These are phyloP conservation scores for Ustilago trichophora DNA, from an alignment of 1,284 basidiomycete genomes.

Conservation along the genomic window DNA sequence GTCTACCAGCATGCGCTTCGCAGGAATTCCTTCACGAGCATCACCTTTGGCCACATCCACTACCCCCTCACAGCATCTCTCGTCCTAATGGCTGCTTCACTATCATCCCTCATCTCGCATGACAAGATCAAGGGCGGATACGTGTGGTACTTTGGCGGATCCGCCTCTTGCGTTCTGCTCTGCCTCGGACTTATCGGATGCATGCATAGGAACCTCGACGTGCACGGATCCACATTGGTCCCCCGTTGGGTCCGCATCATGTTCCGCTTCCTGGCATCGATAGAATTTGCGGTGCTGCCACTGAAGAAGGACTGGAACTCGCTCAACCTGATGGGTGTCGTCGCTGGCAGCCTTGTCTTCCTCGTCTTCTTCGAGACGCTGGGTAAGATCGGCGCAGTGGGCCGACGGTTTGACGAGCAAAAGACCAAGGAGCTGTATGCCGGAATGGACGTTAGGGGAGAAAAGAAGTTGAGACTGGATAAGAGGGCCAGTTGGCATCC, in stretches of 20 bases:
- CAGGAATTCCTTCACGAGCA: constrained; percentile 57
- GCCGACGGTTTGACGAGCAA: constrained; percentile 47
- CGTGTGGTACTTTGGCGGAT: constrained; percentile 60
- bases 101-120: constrained; percentile 43
- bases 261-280: constrained; percentile 42
- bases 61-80: constrained; percentile 61
- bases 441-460: constrained; percentile 13
- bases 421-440: constrained; percentile 42
- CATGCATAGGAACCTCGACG: constrained; percentile 59
- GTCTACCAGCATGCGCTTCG: constrained; percentile 64
- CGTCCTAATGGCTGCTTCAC: constrained; percentile 50
- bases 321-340: constrained; percentile 44
- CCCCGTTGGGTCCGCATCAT: constrained; percentile 52
- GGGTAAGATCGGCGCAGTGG: constrained; percentile 61
- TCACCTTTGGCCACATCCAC: constrained; percentile 62
- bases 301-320: constrained; percentile 49
- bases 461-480: constrained; percentile 27
- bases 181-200: constrained; percentile 56
- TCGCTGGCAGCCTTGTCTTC: constrained; percentile 38
- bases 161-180: constrained; percentile 32
- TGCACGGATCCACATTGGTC: constrained; percentile 40
- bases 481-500: constrained; percentile 56
- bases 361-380: constrained; percentile 60
- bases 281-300: constrained; percentile 51
- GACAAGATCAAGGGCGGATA: constrained; percentile 35